These are phyloP conservation scores for Fusarium concolor DNA, from an alignment of 2,329 filamentous ascomycete genomes.

Conservation along the genomic window DNA sequence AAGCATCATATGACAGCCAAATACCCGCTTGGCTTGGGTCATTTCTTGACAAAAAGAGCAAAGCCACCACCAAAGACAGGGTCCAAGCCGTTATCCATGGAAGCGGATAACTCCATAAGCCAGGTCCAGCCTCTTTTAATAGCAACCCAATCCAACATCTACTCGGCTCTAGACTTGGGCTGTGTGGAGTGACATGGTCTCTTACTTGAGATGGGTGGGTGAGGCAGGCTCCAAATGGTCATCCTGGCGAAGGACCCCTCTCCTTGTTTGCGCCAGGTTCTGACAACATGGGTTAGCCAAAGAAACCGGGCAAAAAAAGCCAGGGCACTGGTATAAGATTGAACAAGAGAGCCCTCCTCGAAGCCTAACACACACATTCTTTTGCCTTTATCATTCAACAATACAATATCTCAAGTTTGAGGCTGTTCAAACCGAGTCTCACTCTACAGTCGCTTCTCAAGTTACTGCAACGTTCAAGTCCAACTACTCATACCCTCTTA, in stretches of 20 bases:
- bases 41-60: constrained; percentile 22
- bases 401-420: background rate
- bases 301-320: constrained; percentile 46
- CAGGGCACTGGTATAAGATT: constrained; percentile 44
- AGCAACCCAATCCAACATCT: constrained; percentile 9
- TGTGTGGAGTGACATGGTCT: constrained; percentile 26
- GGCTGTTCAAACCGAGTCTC: background rate
- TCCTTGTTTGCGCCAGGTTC: constrained; percentile 36
- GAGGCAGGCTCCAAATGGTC: constrained; percentile 35
- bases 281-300: constrained; percentile 39
- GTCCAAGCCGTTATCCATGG: constrained; percentile 12
- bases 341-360: constrained; percentile 33
- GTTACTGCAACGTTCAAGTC: background rate
- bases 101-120: constrained; percentile 10
- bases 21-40: constrained; percentile 16
- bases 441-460: background rate
- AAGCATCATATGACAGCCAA: constrained; percentile 14
- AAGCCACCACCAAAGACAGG: constrained; percentile 22
- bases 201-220: constrained; percentile 34
- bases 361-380: background rate
- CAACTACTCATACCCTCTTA: constrained; percentile 8
- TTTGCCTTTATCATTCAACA: constrained; percentile 15
- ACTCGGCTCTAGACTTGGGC: constrained; percentile 1
- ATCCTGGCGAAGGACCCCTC: constrained; percentile 39
- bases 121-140: constrained; percentile 19